Evolutionary conservation across 2,329 filamentous ascomycete species (phyloP).

Genomic region (Colletotrichum sp.): DNA sequence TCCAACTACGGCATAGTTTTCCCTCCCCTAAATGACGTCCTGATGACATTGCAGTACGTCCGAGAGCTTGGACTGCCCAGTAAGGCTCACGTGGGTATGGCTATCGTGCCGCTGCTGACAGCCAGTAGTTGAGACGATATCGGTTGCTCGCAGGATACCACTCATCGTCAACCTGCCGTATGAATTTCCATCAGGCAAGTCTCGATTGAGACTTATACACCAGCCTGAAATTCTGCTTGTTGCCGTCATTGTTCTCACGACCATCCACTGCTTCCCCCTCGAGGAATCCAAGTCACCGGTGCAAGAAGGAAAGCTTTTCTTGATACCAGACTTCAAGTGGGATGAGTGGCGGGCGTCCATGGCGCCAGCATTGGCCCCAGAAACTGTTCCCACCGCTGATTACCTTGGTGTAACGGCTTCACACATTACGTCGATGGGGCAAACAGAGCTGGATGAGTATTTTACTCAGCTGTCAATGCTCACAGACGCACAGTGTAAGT

Average conservation of each 20-base stretch:
- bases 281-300: conserved; percentile 56
- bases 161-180: conserved; percentile 58
- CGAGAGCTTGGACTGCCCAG: conserved; percentile 77
- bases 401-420: conserved; percentile 63
- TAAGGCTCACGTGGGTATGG: conserved; percentile 41
- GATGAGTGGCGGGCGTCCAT: conserved; percentile 65
- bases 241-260: conserved; percentile 73
- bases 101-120: not conserved
- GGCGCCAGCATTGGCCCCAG: conserved; percentile 26
- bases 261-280: conserved; percentile 82
- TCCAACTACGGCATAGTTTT: conserved; percentile 73
- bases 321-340: conserved; percentile 71
- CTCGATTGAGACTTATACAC: conserved; percentile 53
- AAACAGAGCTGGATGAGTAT: conserved; percentile 69
- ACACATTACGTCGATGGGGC: conserved; percentile 67
- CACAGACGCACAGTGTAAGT: conserved; percentile 37
- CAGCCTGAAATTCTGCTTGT: conserved; percentile 80
- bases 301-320: conserved; percentile 48
- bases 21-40: conserved; percentile 73
- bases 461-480: conserved; percentile 49
- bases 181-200: conserved; percentile 56
- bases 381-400: conserved; percentile 32
- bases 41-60: conserved; percentile 73
- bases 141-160: conserved; percentile 62
- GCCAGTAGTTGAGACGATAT: conserved; percentile 28